These are phyloP conservation scores for Strobilomyces confusus DNA, from an alignment of 768 basidiomycete genomes.

Conservation along the genomic window DNA sequence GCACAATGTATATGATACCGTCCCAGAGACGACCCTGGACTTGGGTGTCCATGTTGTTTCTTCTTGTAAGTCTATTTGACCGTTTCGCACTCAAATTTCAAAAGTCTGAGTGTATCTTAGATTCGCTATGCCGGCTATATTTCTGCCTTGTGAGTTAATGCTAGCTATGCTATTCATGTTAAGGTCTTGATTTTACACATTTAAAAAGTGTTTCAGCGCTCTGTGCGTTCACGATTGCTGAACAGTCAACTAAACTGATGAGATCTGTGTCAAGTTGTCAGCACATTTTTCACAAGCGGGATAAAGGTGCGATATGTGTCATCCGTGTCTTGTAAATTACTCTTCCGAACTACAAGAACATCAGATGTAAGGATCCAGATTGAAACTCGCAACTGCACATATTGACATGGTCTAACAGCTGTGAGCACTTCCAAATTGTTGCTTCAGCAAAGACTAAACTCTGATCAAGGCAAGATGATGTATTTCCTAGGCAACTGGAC, in stretches of 20 bases:
- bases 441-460: neutral
- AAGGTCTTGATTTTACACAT: too few species aligned
- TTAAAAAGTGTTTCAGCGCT: too few species aligned
- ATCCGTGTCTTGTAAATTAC: neutral
- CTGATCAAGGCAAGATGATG: neutral
- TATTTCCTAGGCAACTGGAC: neutral
- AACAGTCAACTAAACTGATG: too few species aligned
- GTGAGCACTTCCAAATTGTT: neutral
- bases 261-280: too few species aligned
- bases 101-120: neutral
- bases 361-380: neutral
- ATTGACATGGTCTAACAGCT: neutral
- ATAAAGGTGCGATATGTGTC: too few species aligned
- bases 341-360: neutral
- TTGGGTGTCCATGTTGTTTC: slow-evolving; percentile 1
- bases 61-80: neutral
- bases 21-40: neutral
- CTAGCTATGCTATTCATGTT: neutral
- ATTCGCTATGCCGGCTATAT: neutral
- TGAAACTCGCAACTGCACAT: neutral
- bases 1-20: neutral
- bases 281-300: too few species aligned
- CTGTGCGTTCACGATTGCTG: neutral
- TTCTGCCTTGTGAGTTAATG: neutral
- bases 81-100: neutral